phyloP scores from a whole-genome alignment of 805 yeast species.

The Hanseniaspora valbyensis region DNA sequence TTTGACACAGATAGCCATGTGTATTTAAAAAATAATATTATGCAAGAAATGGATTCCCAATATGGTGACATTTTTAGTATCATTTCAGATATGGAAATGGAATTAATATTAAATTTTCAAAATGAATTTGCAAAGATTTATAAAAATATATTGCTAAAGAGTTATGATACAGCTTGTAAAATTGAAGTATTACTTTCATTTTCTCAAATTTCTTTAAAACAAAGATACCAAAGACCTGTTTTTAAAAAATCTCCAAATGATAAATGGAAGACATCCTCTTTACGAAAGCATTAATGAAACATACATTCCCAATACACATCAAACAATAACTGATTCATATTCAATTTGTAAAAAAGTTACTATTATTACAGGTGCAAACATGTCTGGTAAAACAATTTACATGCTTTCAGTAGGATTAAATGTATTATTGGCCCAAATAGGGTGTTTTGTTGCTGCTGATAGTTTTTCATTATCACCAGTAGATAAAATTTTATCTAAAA shows the following conservation, averaged over 20 bases:
- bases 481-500: constrained; percentile 39
- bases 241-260: constrained; percentile 22
- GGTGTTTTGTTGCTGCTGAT: constrained; percentile 44
- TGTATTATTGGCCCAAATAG: constrained; percentile 42
- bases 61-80: constrained; percentile 36
- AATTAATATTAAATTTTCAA: constrained; percentile 30
- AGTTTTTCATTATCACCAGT: constrained; percentile 38
- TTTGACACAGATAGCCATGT: constrained; percentile 32
- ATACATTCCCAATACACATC: constrained; percentile 37
- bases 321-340: no score
- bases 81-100: constrained; percentile 35
- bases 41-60: constrained; percentile 28
- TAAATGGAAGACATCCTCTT: constrained; percentile 38
- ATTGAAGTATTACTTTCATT: constrained; percentile 33
- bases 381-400: constrained; percentile 44
- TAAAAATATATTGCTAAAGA: constrained; percentile 17
- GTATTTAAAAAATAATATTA: constrained; percentile 31
- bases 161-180: constrained; percentile 26
- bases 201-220: constrained; percentile 25
- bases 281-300: constrained; percentile 33
- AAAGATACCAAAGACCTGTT: constrained; percentile 29
- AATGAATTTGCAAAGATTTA: constrained; percentile 18
- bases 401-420: constrained; percentile 40
- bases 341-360: no score
- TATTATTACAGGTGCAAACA: constrained; percentile 41